Evolutionary conservation across 352 stramenopile genomes (phyloP), one percentile per base, ranked within the genome.

Genomic region (Globisporangium perplexum): DNA sequence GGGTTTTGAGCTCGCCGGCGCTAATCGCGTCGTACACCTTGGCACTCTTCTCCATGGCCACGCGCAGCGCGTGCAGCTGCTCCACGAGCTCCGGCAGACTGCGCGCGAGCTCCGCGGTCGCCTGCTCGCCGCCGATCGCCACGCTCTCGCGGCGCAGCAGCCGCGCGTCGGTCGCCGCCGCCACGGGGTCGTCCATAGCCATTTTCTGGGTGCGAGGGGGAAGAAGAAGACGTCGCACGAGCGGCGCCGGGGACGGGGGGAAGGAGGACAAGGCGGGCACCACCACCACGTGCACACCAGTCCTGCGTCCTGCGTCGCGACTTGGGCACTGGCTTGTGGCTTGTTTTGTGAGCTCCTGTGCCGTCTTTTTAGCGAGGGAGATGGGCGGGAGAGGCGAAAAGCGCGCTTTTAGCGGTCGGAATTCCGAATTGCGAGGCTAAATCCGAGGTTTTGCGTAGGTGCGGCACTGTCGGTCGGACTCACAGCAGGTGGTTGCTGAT

Each of bases 1-100:
- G 43, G 14, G 57, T 51, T 38, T 55, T 54, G 50, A 55, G 6
- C n/a, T 69, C 43, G 3, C 54, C 44, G 6, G 69, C 59, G 20
- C 74, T 61, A 44, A 86, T 72, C 31, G 75, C 53, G 46, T 89
- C 77, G 66, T 91, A 93, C 26, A 90, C 60, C 51, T 83, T 75
- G 26, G 74, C 82, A 56, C 81, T 85, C 47, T 71, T 75, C 45
- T 87, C 71, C 78, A 91, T 90, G 47, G 86, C 71, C 14, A 68
- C 35, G 23, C 79, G 78, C 11, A 93, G 67, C 44, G 63, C 60
- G 57, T 73, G 72, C 22, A 93, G 70, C 41, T 90, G 66, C 41
- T 65, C 57, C 14, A 93, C 67, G 17, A 93, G 69, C 46, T 78
- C 65, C 15, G 83, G 80, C 36, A 93, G 58, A 42, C 71, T 86